Evolutionary conservation across 257 asterid species (phyloP), one percentile per base, ranked within the genome.

Genomic region (Solanum appendiculatum): DNA sequence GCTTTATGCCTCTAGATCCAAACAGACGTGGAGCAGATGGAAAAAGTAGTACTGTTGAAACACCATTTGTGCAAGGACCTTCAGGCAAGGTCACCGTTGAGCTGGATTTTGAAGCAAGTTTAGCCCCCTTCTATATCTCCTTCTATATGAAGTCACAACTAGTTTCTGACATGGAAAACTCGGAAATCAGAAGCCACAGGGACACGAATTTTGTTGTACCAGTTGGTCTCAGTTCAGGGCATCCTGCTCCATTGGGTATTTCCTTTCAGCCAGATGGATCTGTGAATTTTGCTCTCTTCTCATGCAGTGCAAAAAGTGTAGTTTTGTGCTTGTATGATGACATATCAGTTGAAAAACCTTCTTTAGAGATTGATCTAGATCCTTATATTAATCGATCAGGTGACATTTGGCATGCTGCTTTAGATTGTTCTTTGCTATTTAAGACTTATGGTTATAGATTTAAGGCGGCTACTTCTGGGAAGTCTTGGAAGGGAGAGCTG

Each of bases 301-400:
- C 98, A 6, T 91, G 95, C 56, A 85, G 82, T 87, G 96, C 91
- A 15, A 91, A 90, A 87, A 84, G 95, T 90, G 98, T 97, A 31
- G 93, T 90, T 88, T 87, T 97, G 18, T 97, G 99, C 90, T 93
- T 97, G 88, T 97, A 93, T 90, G 88, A 92, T 39, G 95, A 93
- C 83, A n/a, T 87, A 68, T 68, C 37, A 68, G 86, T 70, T 48
- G 94, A 91, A 40, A 90, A 92, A 46, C 99, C 99, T 89, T 89
- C 93, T 87, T 78, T 96, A 89, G 98, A 97, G 93, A 94, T 97
- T 91, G 98, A 97, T 89, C 94, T 97, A 87, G 99, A 97, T 91
- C 97, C 98, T 18, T 94, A 94, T 84, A 92, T 95, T 82, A 95
- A 97, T 84, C 96, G 93, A 34, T 77, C 98, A 3, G 99, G 99